Evolutionary conservation across 1,284 basidiomycete species (phyloP), one percentile per base, ranked within the genome.

Genomic region (Chondrostereum purpureum): DNA sequence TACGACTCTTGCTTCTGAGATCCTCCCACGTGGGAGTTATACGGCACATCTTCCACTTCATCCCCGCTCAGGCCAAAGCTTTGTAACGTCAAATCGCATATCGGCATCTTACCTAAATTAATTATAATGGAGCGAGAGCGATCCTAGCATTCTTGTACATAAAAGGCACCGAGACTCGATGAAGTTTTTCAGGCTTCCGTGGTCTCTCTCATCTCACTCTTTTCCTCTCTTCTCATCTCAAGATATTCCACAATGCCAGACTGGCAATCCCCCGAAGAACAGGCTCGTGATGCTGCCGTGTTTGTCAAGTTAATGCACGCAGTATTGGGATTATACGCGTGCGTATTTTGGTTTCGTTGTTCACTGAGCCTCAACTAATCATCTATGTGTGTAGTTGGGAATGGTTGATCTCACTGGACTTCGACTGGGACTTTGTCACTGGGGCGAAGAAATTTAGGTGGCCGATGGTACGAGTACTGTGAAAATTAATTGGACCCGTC

Each of bases 261-360:
- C 23, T 52, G 50, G 50, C 21, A 10, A 11, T 52, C 50, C 21
- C 18, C 16, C 8, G 41, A 3, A 38, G 48, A 52, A 34, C 16
- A 45, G 19, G 14, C 11, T 13, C 31, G 41, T 20, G 48, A 52
- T 42, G 17, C 20, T 17, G 73, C 46, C 27, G 70, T 73, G 44
- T 86, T 85, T 57, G 67, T 63, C 49, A 80, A 78, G 55, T 71
- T 87, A 44, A 79, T 83, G 70, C 84, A 86, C 52, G 68, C 66
- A 11, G 63, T 87, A 44, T 66, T 83, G 33, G 83, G 83, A 4
- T 61, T 86, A 16, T 87, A 86, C 58, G 61, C 73, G 82, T 78
- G 53, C 50, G 75, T 65, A 16, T 44, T 44, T 38, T 42, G 43
- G 43, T 44, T 47, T 39, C 44, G 20, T 40, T 47, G 44, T 19